Evolutionary conservation across 345 rosid species (phyloP).

Genomic region (Linum trigynum): DNA sequence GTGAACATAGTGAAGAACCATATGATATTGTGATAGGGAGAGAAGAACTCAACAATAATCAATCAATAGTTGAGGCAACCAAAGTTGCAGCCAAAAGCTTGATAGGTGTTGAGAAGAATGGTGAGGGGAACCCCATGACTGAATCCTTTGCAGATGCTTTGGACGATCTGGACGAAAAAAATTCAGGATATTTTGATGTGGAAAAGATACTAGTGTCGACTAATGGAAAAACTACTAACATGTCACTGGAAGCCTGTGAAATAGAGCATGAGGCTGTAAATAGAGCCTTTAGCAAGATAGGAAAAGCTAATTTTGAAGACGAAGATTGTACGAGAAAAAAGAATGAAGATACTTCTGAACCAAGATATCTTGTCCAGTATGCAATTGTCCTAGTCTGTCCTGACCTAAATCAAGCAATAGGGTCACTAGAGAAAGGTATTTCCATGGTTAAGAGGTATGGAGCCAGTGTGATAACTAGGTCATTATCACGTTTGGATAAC

Average conservation of each 20-base stretch:
- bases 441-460: background rate
- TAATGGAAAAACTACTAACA: background rate
- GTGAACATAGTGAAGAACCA: background rate
- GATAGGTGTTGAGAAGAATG: no score
- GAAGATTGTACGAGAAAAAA: no score
- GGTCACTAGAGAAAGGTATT: background rate
- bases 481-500: background rate
- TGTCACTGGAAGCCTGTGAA: background rate
- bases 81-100: no score
- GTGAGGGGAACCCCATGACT: background rate
- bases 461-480: background rate
- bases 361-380: background rate
- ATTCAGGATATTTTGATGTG: background rate
- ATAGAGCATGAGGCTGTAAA: background rate
- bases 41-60: background rate
- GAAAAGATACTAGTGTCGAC: background rate
- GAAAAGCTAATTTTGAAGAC: no score
- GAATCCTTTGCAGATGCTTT: background rate
- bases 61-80: no score
- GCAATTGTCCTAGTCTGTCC: background rate
- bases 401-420: background rate
- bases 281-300: no score
- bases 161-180: background rate
- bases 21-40: background rate
- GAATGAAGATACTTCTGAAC: background rate